Conservation (phyloP, 2,329 filamentous ascomycete genomes). For the Furcasterigmium sp. region DNA sequence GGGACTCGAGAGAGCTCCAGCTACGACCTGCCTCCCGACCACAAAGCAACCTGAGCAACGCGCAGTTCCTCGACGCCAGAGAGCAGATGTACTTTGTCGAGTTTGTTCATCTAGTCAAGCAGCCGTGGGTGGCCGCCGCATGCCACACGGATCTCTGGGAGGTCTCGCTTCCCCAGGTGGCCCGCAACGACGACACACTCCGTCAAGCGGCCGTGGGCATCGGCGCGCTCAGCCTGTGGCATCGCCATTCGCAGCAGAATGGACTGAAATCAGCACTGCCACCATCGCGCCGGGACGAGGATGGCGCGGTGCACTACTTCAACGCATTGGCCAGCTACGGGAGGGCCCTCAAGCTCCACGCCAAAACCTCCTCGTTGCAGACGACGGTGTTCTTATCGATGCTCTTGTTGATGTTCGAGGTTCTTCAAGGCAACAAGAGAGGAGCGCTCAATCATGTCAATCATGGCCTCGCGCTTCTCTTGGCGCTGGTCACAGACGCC, state of each 20-base stretch:
- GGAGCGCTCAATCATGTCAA: constrained; percentile 27
- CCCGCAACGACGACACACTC: constrained; percentile 17
- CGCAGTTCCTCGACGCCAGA: constrained; percentile 12
- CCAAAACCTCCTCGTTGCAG: constrained; percentile 17
- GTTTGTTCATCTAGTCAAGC: constrained; percentile 19
- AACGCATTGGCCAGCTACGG: constrained; percentile 28
- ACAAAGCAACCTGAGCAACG: constrained; percentile 9
- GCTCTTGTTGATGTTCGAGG: constrained; percentile 24
- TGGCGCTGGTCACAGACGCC: constrained; percentile 23
- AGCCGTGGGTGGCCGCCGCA: constrained; percentile 20
- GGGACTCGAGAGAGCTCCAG: too few species aligned
- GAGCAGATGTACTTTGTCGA: constrained; percentile 21
- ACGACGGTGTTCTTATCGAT: constrained; percentile 25
- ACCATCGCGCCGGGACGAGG: too few species aligned
- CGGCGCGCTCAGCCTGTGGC: constrained; percentile 20
- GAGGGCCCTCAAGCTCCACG: constrained; percentile 23
- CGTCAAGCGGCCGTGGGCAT: constrained; percentile 25
- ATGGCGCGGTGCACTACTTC: constrained; percentile 20
- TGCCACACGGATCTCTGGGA: constrained; percentile 21
- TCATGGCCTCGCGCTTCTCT: constrained; percentile 25
- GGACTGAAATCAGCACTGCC: constrained; percentile 9
- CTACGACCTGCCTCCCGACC: too few species aligned
- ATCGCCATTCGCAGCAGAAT: constrained; percentile 8
- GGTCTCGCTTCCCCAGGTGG: constrained; percentile 23
- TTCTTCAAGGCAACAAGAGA: constrained; percentile 20